Evolutionary conservation across 495 filamentous ascomycete genomes (phyloP).

Genomic region (Aspergillus carlsbadensis): DNA sequence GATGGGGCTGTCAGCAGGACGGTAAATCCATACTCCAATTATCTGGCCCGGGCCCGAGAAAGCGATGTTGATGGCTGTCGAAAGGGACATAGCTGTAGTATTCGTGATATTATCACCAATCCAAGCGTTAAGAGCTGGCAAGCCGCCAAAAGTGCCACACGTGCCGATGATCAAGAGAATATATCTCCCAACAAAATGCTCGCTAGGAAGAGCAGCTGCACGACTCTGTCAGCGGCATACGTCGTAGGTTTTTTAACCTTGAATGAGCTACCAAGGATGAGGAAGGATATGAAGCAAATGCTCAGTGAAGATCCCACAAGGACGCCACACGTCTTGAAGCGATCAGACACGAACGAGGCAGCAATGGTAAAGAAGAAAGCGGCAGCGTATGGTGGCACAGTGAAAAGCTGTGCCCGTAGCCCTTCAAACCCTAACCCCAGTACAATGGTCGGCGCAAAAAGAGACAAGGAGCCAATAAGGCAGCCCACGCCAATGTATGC

Average conservation of each 20-base stretch:
- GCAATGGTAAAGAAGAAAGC: slow-evolving; percentile 59
- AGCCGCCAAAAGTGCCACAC: slow-evolving; percentile 52
- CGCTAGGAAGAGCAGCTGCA: slow-evolving; percentile 45
- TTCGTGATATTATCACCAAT: slow-evolving; percentile 63
- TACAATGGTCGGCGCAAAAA: slow-evolving; percentile 66
- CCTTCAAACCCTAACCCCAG: slow-evolving; percentile 60
- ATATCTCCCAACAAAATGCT: slow-evolving; percentile 53
- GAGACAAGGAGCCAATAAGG: slow-evolving; percentile 38
- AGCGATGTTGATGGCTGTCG: slow-evolving; percentile 65
- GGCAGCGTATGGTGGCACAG: slow-evolving; percentile 70
- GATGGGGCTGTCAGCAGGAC: slow-evolving; percentile 51
- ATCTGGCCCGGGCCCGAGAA: slow-evolving; percentile 67
- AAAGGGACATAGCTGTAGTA: slow-evolving; percentile 60
- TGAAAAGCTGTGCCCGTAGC: slow-evolving; percentile 67
- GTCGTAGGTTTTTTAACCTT: no score
- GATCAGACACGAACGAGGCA: slow-evolving; percentile 62
- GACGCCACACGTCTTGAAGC: slow-evolving; percentile 46
- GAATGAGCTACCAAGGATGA: slow-evolving; percentile 33
- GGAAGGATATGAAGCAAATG: background rate
- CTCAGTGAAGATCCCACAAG: background rate
- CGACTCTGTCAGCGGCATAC: background rate
- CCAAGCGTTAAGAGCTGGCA: slow-evolving; percentile 69
- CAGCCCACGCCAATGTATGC: slow-evolving; percentile 46
- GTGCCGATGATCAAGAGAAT: slow-evolving; percentile 66
- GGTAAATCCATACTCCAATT: slow-evolving; percentile 71